These are phyloP conservation scores for Diaporthe vexans DNA, from an alignment of 2,329 filamentous ascomycete genomes.

Conservation along the genomic window DNA sequence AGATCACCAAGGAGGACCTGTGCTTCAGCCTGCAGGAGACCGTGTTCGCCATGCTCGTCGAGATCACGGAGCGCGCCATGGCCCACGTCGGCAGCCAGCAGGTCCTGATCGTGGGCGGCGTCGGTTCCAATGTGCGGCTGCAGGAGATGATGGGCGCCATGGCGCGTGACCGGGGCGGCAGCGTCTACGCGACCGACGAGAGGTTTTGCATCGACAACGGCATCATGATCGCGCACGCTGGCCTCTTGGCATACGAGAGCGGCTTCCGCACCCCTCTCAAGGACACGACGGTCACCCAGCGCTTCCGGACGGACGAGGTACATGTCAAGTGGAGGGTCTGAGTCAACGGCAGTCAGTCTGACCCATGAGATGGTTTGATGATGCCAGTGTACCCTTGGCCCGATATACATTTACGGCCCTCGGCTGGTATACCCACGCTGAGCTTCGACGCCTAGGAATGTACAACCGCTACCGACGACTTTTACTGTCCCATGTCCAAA, in stretches of 20 bases:
- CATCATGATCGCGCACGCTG: slow-evolving; percentile 99
- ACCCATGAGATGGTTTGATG: not conserved
- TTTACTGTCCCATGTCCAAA: slow-evolving; percentile 34
- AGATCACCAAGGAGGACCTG: slow-evolving; percentile 82
- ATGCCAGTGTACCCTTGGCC: not conserved
- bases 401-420: not conserved
- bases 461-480: not conserved
- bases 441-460: slow-evolving; percentile 4
- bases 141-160: slow-evolving; percentile 99
- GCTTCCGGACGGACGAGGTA: slow-evolving; percentile 87
- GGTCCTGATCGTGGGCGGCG: slow-evolving; percentile 94
- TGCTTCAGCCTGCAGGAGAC: slow-evolving; percentile 98
- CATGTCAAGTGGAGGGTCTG: slow-evolving; percentile 82
- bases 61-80: slow-evolving; percentile 99
- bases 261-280: slow-evolving; percentile 83
- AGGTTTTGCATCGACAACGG: slow-evolving; percentile 99
- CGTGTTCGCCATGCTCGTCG: slow-evolving; percentile 95
- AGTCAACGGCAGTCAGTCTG: slow-evolving; percentile 28
- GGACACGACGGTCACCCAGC: slow-evolving; percentile 87
- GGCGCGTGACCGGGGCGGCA: slow-evolving; percentile 89
- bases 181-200: slow-evolving; percentile 95
- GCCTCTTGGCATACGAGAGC: slow-evolving; percentile 85
- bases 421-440: not conserved
- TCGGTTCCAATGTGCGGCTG: slow-evolving; percentile 93
- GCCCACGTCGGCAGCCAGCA: slow-evolving; percentile 93